phyloP scores from a whole-genome alignment of 495 filamentous ascomycete genomes.

The Hypoxylon fragiforme region DNA sequence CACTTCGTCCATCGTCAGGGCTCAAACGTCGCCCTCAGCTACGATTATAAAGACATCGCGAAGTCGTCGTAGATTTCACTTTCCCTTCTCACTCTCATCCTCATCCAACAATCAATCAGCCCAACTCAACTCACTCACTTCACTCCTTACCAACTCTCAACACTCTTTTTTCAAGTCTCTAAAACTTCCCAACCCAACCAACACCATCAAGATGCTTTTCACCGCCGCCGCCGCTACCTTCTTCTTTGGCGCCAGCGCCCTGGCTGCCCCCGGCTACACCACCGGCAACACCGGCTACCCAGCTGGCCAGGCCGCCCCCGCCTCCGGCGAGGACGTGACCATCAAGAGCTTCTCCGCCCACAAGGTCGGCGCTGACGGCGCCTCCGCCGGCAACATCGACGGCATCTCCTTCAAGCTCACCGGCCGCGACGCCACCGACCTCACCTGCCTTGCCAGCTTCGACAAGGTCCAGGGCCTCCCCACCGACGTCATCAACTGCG shows the following conservation, averaged over 20 bases:
- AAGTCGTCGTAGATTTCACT: not conserved
- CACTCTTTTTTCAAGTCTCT: not conserved
- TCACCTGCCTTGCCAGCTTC: constrained; percentile 12
- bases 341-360: constrained; percentile 6
- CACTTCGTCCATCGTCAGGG: too few relatives aligned
- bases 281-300: too few relatives aligned
- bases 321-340: constrained; percentile 14
- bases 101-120: not conserved
- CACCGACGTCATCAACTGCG: constrained; percentile 11
- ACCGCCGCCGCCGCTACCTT: constrained; percentile 9
- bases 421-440: constrained; percentile 8
- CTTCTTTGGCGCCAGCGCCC: constrained; percentile 11
- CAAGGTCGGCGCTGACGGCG: constrained; percentile 11
- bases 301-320: too few relatives aligned
- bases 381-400: constrained; percentile 6
- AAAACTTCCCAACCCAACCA: not conserved
- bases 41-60: constrained; percentile 9
- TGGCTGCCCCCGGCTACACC: not conserved
- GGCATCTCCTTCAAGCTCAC: constrained; percentile 17
- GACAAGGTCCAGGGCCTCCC: constrained; percentile 1
- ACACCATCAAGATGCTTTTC: constrained; percentile 24
- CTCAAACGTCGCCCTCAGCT: too few relatives aligned
- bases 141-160: not conserved
- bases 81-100: constrained; percentile 9
- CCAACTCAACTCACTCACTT: constrained; percentile 1